Evolutionary conservation across 2,329 filamentous ascomycete species (phyloP), one percentile per base, ranked within the genome.

Genomic region (Ceratocystiopsis minuta): DNA sequence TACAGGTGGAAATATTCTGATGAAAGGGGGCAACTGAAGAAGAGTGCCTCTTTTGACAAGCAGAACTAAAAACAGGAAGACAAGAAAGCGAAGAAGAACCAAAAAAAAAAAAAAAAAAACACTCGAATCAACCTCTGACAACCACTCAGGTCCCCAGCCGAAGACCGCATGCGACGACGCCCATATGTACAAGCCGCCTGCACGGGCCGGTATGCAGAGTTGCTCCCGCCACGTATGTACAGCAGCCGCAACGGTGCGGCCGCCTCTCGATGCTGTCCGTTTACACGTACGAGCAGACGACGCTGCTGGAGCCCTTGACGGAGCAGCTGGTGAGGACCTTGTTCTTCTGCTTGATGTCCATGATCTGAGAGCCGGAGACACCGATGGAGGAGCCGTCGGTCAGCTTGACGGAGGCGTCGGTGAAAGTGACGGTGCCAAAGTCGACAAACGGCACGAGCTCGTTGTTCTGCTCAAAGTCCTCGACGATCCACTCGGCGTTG

Each of bases 261-360:
- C 20, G 4, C 24, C 24, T 10, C 24, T 28, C 24, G 4, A 9
- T 6, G 24, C 6, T 28, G 6, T 6, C 17, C 35, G 3, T 20
- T 38, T 43, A 46, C 38, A 67, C 78, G 49, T 76, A 78, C 2
- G 41, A 36, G 44, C 52, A 51, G 5, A 46, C 40, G 20, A 54
- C 52, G 12, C 44, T 43, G 40, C 35, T 45, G 18, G 45, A 43
- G 39, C 48, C 45, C 10, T 46, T 43, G 6, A 47, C 45, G 10
- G 45, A 48, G 44, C 48, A 52, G 31, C 33, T 37, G 4, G 54
- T 56, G 24, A 51, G 36, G 7, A 53, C 46, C 0, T 35, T 39
- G 44, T 16, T 36, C 43, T 35, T 39, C 45, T 53, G 50, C 20
- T 37, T n/a, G 18, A 53, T 48, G 46, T 53, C 47, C 34, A 50